These are phyloP conservation scores for Moricandia arvensis DNA, from an alignment of 345 rosid genomes.

Conservation along the genomic window DNA sequence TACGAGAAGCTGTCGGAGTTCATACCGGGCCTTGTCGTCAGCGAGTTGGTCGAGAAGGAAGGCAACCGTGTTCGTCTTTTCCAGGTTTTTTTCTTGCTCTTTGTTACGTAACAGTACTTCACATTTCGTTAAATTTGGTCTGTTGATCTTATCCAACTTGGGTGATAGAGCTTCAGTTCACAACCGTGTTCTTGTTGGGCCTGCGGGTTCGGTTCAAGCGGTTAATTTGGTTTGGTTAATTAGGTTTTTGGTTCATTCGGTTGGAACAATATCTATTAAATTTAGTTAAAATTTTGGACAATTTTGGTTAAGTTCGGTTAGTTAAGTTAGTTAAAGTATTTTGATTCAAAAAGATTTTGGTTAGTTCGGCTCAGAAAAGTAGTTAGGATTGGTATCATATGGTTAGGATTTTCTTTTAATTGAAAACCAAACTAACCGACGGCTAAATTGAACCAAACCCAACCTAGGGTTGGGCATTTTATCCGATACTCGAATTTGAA, in stretches of 20 bases:
- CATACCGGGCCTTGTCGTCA: slow-evolving; percentile 78
- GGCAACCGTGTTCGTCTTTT: slow-evolving; percentile 68
- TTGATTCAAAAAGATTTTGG: not conserved
- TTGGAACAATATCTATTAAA: too few species aligned
- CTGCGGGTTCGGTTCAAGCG: too few species aligned
- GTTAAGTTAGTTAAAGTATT: too few species aligned
- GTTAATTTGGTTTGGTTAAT: too few species aligned
- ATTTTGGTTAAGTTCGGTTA: not conserved
- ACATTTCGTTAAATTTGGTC: not conserved
- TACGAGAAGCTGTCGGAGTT: slow-evolving; percentile 78
- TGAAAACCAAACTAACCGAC: not conserved
- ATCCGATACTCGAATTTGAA: too few species aligned
- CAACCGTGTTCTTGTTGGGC: too few species aligned
- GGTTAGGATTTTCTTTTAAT: not conserved
- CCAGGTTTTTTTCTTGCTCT: slow-evolving; percentile 51
- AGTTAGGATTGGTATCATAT: not conserved
- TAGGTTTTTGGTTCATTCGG: too few species aligned
- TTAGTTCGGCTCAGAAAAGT: not conserved
- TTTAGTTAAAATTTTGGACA: not conserved
- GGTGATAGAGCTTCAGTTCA: too few species aligned
- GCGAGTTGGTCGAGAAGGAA: slow-evolving; percentile 72
- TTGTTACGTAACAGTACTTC: not conserved
- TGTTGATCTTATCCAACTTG: not conserved
- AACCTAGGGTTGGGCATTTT: too few species aligned
- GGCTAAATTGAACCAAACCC: not conserved